Percentiles rank a stretch among this genome's conserved stretches.
Conservation (phyloP, 164 flowering plant species). For the Chimonanthus salicifolius region DNA sequence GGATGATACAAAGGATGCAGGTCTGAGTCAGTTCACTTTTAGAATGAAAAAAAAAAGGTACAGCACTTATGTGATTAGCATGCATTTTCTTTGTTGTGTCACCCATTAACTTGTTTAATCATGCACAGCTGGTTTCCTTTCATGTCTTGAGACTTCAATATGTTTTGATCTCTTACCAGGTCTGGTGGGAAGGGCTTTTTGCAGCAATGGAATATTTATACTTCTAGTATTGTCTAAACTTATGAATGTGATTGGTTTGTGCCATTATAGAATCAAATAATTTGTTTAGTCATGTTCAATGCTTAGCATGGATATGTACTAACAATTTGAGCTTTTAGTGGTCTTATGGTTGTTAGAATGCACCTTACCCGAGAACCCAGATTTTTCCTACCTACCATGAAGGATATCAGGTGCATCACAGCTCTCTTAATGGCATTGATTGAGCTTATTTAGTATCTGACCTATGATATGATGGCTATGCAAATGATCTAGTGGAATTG, state of each 20-base stretch:
- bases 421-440: constrained; percentile 1
- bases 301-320: not conserved
- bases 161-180: not conserved
- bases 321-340: not conserved
- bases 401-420: not conserved
- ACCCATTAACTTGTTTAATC: not conserved
- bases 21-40: no score
- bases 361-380: not conserved
- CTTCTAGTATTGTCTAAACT: not conserved
- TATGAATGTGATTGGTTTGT: not conserved
- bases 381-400: not conserved
- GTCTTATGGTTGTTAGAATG: not conserved
- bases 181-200: not conserved
- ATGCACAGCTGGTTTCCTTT: not conserved
- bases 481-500: not conserved
- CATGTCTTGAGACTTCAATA: not conserved
- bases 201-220: no score
- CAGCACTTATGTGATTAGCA: not conserved
- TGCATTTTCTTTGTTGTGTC: not conserved
- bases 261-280: not conserved
- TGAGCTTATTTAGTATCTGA: not conserved
- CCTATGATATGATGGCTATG: not conserved
- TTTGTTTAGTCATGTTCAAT: not conserved
- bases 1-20: not conserved
- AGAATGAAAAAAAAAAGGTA: no score